Evolutionary conservation across 306 rosid species (phyloP), one percentile per base, ranked within the genome.

Genomic region (Dryas octopetala): DNA sequence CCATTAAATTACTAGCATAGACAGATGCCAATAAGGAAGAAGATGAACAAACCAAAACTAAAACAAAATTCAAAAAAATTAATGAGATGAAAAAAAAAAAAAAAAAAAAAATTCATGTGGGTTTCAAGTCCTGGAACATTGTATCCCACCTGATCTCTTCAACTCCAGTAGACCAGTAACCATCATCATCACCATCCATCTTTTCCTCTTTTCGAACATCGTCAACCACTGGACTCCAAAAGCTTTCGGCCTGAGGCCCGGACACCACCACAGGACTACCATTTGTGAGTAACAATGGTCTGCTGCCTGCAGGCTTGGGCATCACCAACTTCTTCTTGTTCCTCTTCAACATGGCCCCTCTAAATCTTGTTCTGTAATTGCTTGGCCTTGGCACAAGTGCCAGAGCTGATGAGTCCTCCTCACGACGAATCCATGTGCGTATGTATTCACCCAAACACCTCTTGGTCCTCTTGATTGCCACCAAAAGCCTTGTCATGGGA

Each of bases 61-160:
- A 51, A 32, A 38, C 14, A 19, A 58, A 66, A 69, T 45, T 23
- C 16, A 15, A 2, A 23, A 26, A n/a, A 4, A 4, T 32, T 11
- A 5, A 6, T 16, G 17, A 8, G 40, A 9, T 13, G 23, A 17
- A 19, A 15, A 2, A 23, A 26, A 12, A 15, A 12, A 15, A 26
- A n/a, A 4, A 5, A 5, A 41, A 19, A 1, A 17, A 26, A 64
- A 17, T 70, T 86, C 76, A 93, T 62, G 95, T 93, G 71, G 97
- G 97, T 88, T 86, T 90, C 75, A 94, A 88, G 83, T 94, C 90
- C 68, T 91, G 92, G 70, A 94, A 94, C 98, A 94, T 77, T 19
- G 95, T 68, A 83, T 90, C 96, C 97, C 97, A 91, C 88, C 90
- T 91, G 83, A 94, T 87, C 79, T 90, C 93, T 87, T 91, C 91